Base-by-base conservation (phyloP, 2,329 filamentous ascomycete species). In the Ophiostoma tasmaniense region DNA sequence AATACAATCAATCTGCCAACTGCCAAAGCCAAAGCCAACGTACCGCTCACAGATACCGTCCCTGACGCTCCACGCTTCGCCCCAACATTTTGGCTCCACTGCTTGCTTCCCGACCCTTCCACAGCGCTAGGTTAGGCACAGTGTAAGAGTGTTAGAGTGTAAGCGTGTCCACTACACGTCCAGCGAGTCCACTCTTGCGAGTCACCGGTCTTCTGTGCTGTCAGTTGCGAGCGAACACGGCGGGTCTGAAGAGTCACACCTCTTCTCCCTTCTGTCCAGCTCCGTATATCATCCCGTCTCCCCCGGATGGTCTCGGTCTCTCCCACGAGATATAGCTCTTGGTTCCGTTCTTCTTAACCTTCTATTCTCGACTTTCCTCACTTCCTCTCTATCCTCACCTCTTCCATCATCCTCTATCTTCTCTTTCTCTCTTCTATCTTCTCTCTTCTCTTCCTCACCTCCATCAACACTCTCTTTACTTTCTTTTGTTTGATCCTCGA, bases 201-300 rank as follows among this genome's bases (percentile, higher is more conserved):
- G 68, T 67, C 68, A 59, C 66, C 67, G 66, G 50, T 72, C 30
- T 39, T 62, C 30, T 62, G 59, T 62, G 59, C 28, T 62, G 59
- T 62, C 59, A 33, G 28, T n/a, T 35, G 33, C 55, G 55, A 20
- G 66, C 71, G 76, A 76, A 76, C 76, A 76, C 76, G 76, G 76
- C 71, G 74, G 76, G 76, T 73, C 71, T 55, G 77, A 80, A 79
- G 81, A 83, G 81, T 83, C 78, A 82, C 78, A 69, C 80, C 81
- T 37, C 79, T 82, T 81, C 77, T 74, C 79, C 77, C 76, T 75
- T 78, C 78, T 80, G 75, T 79, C 79, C 78, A 50, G 61, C 74
- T 75, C 75, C 74, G 76, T 68, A 67, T 80, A 74, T 75, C 74
- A 72, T 75, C 73, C 50, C n/a, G 25, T 37, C 68, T 70, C 72